phyloP scores from a whole-genome alignment of 192 early-diverging fungal genomes.

The Umbelopsis sp. region DNA sequence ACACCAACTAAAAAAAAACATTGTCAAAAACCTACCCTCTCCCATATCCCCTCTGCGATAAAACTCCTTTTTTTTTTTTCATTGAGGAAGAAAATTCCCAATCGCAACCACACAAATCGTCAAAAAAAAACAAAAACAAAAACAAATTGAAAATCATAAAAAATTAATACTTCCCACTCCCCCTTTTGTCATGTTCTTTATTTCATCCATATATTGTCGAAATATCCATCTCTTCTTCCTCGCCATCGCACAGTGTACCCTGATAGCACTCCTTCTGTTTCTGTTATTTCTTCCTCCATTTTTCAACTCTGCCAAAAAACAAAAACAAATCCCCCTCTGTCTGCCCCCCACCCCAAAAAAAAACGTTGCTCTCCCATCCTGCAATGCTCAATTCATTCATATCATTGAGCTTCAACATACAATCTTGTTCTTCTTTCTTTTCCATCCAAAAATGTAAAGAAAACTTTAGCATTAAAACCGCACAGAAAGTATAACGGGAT shows the following conservation, averaged over 20 bases:
- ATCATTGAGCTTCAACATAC: not conserved
- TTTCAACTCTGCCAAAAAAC: not conserved
- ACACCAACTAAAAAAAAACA: slow-evolving; percentile 33
- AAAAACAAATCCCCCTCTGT: not conserved
- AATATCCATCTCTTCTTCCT: not conserved
- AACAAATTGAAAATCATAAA: not conserved
- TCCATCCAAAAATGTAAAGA: not conserved
- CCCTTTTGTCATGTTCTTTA: slow-evolving; percentile 8
- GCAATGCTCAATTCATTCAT: not conserved
- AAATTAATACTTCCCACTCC: not conserved
- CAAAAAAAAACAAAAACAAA: not conserved
- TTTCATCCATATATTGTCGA: slow-evolving; percentile 5
- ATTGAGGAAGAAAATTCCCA: not conserved
- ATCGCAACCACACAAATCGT: too few relatives aligned
- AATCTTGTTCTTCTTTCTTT: not conserved
- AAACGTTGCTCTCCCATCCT: not conserved
- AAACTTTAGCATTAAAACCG: not conserved
- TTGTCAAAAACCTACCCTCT: not conserved
- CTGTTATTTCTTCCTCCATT: not conserved
- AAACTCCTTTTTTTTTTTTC: slow-evolving; percentile 3
- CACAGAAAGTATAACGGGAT: too few relatives aligned
- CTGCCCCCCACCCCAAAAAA: not conserved
- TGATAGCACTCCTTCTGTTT: slow-evolving; percentile 7
- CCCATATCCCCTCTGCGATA: not conserved
- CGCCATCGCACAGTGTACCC: not conserved